Percentiles rank a stretch among this genome's conserved stretches.
Conservation (phyloP, 306 rosid species). For the Vigna unguiculata region DNA sequence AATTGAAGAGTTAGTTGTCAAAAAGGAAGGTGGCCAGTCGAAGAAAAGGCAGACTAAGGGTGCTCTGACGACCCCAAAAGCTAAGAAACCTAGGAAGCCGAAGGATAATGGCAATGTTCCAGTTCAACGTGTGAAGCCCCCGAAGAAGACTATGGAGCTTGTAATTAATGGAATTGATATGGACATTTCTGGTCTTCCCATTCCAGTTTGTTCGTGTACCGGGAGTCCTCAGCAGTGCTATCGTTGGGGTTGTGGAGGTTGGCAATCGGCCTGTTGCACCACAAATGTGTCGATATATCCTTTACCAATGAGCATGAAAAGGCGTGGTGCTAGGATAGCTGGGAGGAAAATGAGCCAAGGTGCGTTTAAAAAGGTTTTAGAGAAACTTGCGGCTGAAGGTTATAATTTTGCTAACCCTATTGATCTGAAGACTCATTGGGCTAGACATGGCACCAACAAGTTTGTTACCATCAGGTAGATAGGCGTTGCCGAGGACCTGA, state of each 20-base stretch:
- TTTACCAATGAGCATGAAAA: conserved; percentile 91
- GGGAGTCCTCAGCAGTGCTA: conserved; percentile 90
- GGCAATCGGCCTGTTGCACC: conserved; percentile 99
- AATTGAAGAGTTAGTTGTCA: conserved; percentile 65
- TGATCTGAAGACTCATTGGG: conserved; percentile 91
- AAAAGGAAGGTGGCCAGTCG: conserved; percentile 62
- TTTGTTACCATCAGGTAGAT: conserved; percentile 95
- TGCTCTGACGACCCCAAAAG: conserved; percentile 66
- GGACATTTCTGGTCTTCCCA: conserved; percentile 92
- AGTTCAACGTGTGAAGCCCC: conserved; percentile 68
- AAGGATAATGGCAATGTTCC: conserved; percentile 62
- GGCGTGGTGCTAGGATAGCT: conserved; percentile 97
- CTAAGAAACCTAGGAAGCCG: conserved; percentile 78
- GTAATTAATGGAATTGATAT: conserved; percentile 85
- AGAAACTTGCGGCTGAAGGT: conserved; percentile 93
- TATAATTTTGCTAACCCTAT: conserved; percentile 82
- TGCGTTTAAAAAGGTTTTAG: conserved; percentile 95
- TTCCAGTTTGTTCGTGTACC: conserved; percentile 93
- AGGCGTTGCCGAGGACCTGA: conserved; percentile 29
- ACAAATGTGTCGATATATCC: conserved; percentile 88
- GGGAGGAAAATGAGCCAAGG: conserved; percentile 98
- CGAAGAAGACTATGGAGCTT: conserved; percentile 78
- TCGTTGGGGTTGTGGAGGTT: conserved; percentile 97
- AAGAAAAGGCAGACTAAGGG: conserved; percentile 72
- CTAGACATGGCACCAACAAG: conserved; percentile 97